phyloP scores from a whole-genome alignment of 148 eudicot genomes.

The Euryodendron excelsum region DNA sequence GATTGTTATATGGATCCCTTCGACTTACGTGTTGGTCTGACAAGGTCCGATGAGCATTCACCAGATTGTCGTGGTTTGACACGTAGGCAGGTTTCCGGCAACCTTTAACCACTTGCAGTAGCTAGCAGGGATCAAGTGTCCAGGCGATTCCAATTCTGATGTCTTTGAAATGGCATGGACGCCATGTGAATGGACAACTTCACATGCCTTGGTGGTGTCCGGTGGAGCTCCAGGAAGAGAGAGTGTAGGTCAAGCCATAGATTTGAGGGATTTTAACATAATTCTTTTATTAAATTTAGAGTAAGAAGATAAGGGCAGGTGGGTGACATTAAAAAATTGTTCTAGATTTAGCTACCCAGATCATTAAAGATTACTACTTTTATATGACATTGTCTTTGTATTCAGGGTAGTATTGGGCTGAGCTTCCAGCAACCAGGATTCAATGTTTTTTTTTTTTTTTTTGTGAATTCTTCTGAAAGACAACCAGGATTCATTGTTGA shows the following conservation, averaged over 20 bases:
- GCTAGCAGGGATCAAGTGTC: too few species aligned
- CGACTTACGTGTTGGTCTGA: slow-evolving; percentile 32
- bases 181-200: slow-evolving; percentile 29
- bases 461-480: too few species aligned
- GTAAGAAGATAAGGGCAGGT: background rate
- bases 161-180: slow-evolving; percentile 1
- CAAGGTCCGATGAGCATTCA: slow-evolving; percentile 24
- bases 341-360: too few species aligned
- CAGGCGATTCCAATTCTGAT: background rate
- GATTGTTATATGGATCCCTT: background rate
- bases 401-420: too few species aligned
- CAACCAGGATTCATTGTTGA: background rate
- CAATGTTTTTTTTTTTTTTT: too few species aligned
- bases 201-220: slow-evolving; percentile 24
- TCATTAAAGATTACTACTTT: background rate
- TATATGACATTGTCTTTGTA: background rate
- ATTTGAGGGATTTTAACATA: slow-evolving; percentile 3
- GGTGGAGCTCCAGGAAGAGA: background rate
- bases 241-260: slow-evolving; percentile 6
- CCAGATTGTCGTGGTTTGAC: slow-evolving; percentile 29
- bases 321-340: too few species aligned
- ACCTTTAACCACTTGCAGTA: too few species aligned
- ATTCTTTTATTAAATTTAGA: background rate
- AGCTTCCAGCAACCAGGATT: too few species aligned
- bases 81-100: slow-evolving; percentile 4